phyloP scores from a whole-genome alignment of 129 eudicot genomes.

The Helichrysum umbraculigerum region DNA sequence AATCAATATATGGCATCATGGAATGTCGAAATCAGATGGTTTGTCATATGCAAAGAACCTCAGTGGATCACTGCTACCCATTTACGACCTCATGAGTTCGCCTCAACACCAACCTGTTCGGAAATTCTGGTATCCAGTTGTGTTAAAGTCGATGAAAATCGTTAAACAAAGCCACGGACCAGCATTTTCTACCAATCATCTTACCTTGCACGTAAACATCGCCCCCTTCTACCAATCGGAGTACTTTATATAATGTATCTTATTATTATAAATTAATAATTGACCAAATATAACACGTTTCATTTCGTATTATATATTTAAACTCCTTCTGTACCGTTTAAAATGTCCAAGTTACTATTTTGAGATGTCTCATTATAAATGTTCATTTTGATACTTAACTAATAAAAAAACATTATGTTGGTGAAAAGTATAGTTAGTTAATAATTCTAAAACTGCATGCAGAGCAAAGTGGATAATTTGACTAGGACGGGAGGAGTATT shows the following conservation, averaged over 20 bases:
- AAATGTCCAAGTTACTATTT: no score
- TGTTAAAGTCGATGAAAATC: no score
- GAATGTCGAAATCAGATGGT: background rate
- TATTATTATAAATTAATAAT: background rate
- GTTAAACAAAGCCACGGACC: background rate
- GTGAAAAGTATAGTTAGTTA: no score
- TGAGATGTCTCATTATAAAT: no score
- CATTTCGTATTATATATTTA: no score
- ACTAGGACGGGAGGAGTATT: no score
- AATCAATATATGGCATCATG: background rate
- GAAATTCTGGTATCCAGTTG: background rate
- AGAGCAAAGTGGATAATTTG: no score
- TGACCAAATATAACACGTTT: background rate
- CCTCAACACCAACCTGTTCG: background rate
- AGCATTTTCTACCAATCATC: background rate
- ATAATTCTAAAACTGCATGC: no score
- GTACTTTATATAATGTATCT: conserved; percentile 3
- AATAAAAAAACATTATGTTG: no score
- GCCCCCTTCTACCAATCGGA: no score
- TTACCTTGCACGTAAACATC: background rate
- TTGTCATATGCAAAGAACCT: background rate
- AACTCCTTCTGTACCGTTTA: no score
- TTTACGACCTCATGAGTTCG: background rate
- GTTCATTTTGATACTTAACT: no score
- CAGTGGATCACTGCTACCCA: background rate